A percentile compares a stretch with the other conserved stretches of the same genome.
Conservation (phyloP, 169 alveolate genomes). For the Plasmodium cynomolgi region DNA sequence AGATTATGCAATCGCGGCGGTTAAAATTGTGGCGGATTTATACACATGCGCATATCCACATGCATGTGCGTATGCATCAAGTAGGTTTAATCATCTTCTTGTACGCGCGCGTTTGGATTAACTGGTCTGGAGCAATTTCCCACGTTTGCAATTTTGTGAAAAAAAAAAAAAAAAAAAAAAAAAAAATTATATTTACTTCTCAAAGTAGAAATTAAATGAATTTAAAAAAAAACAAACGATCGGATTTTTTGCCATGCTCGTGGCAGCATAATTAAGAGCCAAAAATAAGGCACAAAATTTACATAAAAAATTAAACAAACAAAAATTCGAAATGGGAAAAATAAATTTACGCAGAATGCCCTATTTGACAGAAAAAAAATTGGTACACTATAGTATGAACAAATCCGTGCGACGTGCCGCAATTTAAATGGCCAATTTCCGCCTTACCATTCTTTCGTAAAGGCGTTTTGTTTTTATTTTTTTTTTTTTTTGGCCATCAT, state of each 20-base stretch:
- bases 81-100: background rate
- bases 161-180: background rate
- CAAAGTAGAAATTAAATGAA: background rate
- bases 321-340: background rate
- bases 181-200: background rate
- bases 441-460: background rate
- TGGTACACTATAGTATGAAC: background rate
- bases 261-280: slow-evolving; percentile 8
- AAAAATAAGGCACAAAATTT: background rate
- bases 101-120: background rate
- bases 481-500: background rate
- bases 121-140: background rate
- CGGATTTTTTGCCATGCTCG: background rate
- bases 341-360: background rate
- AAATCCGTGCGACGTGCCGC: background rate
- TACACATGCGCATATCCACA: background rate
- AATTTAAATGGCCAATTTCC: background rate
- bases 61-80: background rate
- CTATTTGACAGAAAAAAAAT: background rate
- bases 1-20: background rate
- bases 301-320: background rate
- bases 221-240: background rate
- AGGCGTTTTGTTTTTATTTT: background rate
- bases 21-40: background rate
- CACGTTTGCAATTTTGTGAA: background rate